Evolutionary conservation across 2,329 filamentous ascomycete species (phyloP), one percentile per base, ranked within the genome.

Genomic region (Alternaria brassicae): DNA sequence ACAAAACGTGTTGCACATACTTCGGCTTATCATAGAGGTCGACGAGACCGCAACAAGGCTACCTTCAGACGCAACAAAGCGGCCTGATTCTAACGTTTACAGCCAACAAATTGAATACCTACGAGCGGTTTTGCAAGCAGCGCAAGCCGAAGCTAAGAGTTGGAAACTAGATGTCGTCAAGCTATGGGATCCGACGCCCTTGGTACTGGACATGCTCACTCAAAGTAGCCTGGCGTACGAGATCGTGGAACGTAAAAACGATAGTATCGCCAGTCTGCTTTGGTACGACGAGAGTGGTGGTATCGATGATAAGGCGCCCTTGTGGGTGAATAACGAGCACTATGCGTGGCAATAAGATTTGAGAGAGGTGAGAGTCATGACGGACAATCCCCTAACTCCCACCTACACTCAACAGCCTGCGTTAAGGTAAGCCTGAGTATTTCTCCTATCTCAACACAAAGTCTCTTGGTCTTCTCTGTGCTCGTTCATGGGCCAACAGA

Each of bases 181-280:
- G 72, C 80, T 95, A 49, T 97, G 93, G 93, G 96, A 95, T 73
- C 92, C 92, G 0, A 84, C 83, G 6, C 80, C 84, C 75, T 74
- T 71, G 66, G 72, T 75, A 7, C 50, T 58, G 30, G 28, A 63
- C 53, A 53, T 67, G 30, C 10, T 70, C 3, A 6, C 13, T 9
- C 28, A 19, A 10, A 45, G 15, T 17, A 39, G 40, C 0, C 15
- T 53, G 0, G 4, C 44, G 1, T 25, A 6, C 15, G 28, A 23
- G 15, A 3, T 53, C 0, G 7, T 28, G 0, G 50, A 53, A 17
- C 39, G 50, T 12, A 2, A 44, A 17, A 32, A 53, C 7, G 19
- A 44, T 6, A 44, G 50, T 23, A 53, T 53, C 2, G 39, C 50
- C 32, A 53, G 50, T 6, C 40, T 53, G 5, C 19, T 53, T 32